Percentiles rank a stretch among this genome's conserved stretches.
phyloP scores from a whole-genome alignment of 2,329 filamentous ascomycete genomes.

The Elsinoe necatrix region DNA sequence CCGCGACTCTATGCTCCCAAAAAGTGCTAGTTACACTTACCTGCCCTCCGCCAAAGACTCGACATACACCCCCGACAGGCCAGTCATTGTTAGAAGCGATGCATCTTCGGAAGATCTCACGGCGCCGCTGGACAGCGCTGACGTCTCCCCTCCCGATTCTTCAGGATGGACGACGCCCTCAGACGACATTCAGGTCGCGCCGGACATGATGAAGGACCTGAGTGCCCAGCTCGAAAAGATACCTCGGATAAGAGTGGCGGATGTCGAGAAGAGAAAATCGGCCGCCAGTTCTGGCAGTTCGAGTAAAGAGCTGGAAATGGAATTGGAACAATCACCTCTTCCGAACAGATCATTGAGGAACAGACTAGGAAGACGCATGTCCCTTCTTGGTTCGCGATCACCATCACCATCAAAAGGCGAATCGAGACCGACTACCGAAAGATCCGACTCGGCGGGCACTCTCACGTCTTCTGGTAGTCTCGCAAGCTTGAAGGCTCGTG shows the following conservation, averaged over 20 bases:
- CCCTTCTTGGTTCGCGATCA: conserved; percentile 17
- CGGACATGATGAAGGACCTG: conserved; percentile 26
- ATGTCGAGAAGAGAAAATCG: conserved; percentile 18
- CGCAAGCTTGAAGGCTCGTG: conserved; percentile 3
- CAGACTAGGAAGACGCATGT: conserved; percentile 17
- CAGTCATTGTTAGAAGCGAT: conserved; percentile 40
- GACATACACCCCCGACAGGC: conserved; percentile 21
- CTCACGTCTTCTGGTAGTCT: neutral
- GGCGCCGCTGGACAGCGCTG: conserved; percentile 27
- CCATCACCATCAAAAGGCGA: conserved; percentile 15
- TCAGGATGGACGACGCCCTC: conserved; percentile 39
- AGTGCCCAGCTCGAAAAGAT: conserved; percentile 27
- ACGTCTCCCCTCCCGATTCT: conserved; percentile 32
- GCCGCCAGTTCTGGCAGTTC: conserved; percentile 17
- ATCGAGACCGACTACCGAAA: neutral
- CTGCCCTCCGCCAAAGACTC: conserved; percentile 36
- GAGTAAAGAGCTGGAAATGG: conserved; percentile 13
- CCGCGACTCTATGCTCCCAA: conserved; percentile 32
- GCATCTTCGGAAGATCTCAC: conserved; percentile 42
- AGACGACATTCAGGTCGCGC: conserved; percentile 26
- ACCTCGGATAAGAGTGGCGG: conserved; percentile 22
- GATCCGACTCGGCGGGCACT: conserved; percentile 1
- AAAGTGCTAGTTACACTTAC: conserved; percentile 52
- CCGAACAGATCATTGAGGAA: conserved; percentile 16
- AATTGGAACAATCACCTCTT: conserved; percentile 15